phyloP scores from a whole-genome alignment of 257 asterid genomes.

The Nicotiana noctiflora region DNA sequence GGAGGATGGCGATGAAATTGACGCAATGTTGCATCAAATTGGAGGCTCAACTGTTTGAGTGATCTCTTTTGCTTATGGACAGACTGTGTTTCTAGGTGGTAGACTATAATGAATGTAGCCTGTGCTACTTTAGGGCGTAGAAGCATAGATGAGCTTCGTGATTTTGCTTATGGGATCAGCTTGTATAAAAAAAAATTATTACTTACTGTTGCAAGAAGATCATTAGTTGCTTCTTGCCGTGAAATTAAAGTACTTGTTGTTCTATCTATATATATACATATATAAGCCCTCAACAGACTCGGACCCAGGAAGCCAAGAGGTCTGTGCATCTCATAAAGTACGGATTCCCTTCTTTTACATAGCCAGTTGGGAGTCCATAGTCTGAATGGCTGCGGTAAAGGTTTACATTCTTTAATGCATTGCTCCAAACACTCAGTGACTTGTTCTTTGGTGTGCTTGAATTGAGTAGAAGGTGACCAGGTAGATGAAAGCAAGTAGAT shows the following conservation, averaged over 20 bases:
- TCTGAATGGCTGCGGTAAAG: no score
- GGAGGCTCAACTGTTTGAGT: slow-evolving; percentile 17
- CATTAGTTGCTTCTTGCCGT: not conserved
- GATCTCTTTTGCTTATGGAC: not conserved
- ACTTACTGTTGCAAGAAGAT: not conserved
- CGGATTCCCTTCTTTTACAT: not conserved
- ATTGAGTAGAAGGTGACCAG: no score
- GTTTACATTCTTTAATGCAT: no score
- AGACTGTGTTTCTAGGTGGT: not conserved
- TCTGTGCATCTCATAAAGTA: not conserved
- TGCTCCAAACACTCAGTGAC: no score
- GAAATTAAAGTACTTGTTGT: not conserved
- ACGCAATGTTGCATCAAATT: slow-evolving; percentile 33
- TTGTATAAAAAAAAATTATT: not conserved
- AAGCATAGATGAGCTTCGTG: not conserved
- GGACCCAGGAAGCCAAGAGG: not conserved
- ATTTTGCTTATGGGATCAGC: not conserved
- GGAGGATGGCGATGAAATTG: slow-evolving; percentile 47
- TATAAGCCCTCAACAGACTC: not conserved
- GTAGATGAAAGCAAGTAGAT: no score
- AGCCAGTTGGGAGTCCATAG: no score
- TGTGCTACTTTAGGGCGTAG: not conserved
- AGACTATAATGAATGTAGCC: not conserved
- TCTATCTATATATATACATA: not conserved
- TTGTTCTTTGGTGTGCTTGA: no score